A percentile compares a stretch with the other conserved stretches of the same genome.
Conservation (phyloP, 192 early-diverging fungal species). For the Coemansia sp. region DNA sequence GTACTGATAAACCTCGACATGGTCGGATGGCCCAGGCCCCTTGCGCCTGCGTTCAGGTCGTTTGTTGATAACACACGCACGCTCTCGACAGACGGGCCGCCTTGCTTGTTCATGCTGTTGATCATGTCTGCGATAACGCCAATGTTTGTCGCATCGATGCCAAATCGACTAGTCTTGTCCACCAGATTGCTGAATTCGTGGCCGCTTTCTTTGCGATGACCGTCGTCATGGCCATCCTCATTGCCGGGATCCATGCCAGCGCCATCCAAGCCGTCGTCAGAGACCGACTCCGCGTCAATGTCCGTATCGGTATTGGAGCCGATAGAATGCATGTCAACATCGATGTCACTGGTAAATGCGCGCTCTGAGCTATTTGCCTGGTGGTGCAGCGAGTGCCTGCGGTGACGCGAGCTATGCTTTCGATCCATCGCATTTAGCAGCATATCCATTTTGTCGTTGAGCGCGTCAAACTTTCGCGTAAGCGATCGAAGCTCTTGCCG, state of each 20-base stretch:
- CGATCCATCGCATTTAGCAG: constrained; percentile 22
- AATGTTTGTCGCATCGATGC: constrained; percentile 31
- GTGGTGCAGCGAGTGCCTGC: neutral
- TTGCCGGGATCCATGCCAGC: neutral
- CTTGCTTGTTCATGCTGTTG: constrained; percentile 12
- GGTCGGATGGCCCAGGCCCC: neutral
- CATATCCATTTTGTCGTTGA: constrained; percentile 35
- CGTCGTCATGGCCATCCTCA: neutral
- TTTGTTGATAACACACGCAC: constrained; percentile 9
- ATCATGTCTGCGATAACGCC: constrained; percentile 36
- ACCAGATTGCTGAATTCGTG: constrained; percentile 22
- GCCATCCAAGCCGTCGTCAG: neutral
- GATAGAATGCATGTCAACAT: constrained; percentile 7
- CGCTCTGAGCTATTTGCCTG: neutral
- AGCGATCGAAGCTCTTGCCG: constrained; percentile 23
- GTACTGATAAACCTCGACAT: neutral
- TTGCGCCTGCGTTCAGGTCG: neutral
- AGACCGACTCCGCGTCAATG: no score
- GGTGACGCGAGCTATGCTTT: constrained; percentile 6
- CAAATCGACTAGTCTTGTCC: constrained; percentile 39
- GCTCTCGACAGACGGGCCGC: constrained; percentile 3
- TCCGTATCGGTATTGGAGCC: constrained; percentile 7
- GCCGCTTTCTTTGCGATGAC: neutral
- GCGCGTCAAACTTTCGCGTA: constrained; percentile 36
- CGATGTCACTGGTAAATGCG: constrained; percentile 1